Percentiles rank a stretch among this genome's conserved stretches.
These are phyloP conservation scores for Hyphopichia fennica DNA, from an alignment of 1,139 yeast species.

Conservation along the genomic window DNA sequence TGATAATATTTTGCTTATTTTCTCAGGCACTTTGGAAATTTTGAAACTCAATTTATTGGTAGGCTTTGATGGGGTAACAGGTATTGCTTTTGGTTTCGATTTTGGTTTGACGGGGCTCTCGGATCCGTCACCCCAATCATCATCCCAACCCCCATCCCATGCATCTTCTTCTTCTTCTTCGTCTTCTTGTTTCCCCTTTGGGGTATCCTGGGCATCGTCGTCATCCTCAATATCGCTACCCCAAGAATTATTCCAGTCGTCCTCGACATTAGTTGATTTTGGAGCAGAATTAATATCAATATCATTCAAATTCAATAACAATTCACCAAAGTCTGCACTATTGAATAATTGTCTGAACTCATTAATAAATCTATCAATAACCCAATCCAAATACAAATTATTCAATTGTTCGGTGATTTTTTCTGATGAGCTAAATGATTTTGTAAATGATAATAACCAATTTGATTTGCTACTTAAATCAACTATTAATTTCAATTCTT, in stretches of 20 bases:
- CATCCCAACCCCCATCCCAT: slow-evolving; percentile 26
- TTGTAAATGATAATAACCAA: slow-evolving; percentile 32
- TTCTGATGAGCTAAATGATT: slow-evolving; percentile 14
- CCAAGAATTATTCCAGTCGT: slow-evolving; percentile 9
- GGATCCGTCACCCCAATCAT: slow-evolving; percentile 20
- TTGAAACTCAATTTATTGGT: slow-evolving; percentile 4
- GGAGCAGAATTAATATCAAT: slow-evolving; percentile 5
- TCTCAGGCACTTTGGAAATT: slow-evolving; percentile 21
- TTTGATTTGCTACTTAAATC: slow-evolving; percentile 19
- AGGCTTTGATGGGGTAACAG: background rate
- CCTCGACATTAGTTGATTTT: background rate
- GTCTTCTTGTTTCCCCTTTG: background rate
- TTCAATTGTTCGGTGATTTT: slow-evolving; percentile 24
- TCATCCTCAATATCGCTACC: slow-evolving; percentile 5
- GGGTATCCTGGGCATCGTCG: background rate
- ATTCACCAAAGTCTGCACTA: slow-evolving; percentile 9
- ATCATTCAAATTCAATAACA: slow-evolving; percentile 9
- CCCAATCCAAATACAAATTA: slow-evolving; percentile 30
- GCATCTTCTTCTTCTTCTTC: slow-evolving; percentile 12
- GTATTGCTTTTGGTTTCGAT: background rate
- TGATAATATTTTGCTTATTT: slow-evolving; percentile 19
- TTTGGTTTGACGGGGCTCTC: slow-evolving; percentile 3
- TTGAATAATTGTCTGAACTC: slow-evolving; percentile 19
- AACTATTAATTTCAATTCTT: slow-evolving; percentile 23
- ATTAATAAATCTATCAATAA: slow-evolving; percentile 26